Evolutionary conservation across 1,284 basidiomycete genomes (phyloP), one percentile per base, ranked within the genome.

Genomic region (Trametes hirsuta): DNA sequence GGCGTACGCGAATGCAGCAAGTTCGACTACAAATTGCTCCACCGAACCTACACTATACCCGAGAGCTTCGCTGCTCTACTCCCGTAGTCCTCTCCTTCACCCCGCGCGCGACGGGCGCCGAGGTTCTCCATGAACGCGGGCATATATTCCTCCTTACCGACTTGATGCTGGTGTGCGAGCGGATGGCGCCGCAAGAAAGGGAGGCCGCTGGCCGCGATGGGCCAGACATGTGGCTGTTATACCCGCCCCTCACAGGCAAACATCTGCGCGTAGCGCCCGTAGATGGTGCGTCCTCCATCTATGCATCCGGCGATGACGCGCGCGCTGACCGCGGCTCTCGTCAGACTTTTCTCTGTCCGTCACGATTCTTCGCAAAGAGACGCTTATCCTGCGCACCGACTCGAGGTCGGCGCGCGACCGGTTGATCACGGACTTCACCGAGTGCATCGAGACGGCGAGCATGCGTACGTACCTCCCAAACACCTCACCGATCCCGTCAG

Each of bases 241-340:
- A 97, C 77, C 97, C 97, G 21, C 97, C 97, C 3, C 78, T 99
- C 52, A 91, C 97, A 8, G 96, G 95, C 4, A 98, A 98, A 74
- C 95, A 98, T 70, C 79, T 98, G 55, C 83, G 84, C 65, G 85
- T 90, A n/a, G 79, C 76, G 25, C 89, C 88, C 68, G 79, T 87
- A 5, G 77, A 81, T 56, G 85, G 81, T 44, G 79, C 51, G 74
- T 41, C 24, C 24, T 22, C 44, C 21, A 46, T 11, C 12, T 30
- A 21, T 4, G n/a, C 12, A 15, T 9, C 15, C 24, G 12, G 12
- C 10, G 41, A 5, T 35, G n/a, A 4, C 4, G 0, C 12, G 9
- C 6, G 36, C 47, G 57, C 55, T 41, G 44, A 35, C 24, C 22
- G 11, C 46, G 30, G 25, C 30, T 18, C 12, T 21, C 18, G 11